Evolutionary conservation across 177 flowering plant species (phyloP), one percentile per base, ranked within the genome.

Genomic region (Vitis hybrid): DNA sequence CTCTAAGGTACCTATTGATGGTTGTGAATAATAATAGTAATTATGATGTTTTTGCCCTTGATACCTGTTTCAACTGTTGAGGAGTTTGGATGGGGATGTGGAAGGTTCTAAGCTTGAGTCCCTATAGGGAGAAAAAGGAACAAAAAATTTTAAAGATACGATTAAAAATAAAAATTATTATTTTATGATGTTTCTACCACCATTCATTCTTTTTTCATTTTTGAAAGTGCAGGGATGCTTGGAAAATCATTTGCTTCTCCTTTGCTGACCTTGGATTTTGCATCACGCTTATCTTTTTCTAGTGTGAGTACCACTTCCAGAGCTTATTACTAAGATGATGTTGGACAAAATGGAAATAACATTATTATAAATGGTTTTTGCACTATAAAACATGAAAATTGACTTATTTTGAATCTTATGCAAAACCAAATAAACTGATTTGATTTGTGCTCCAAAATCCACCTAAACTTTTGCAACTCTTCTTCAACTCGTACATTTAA

Each of bases 221-320:
- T 23, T 23, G 26, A 23, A 23, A 48, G 67, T 70, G 69, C 71
- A 79, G 87, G 78, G 80, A 87, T 88, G 89, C 80, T 81, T 62
- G 85, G 82, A 51, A 82, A 68, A 59, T 74, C 81, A 61, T 65
- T 78, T 51, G 76, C 81, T 74, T 81, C 83, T 65, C 84, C 88
- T 62, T 55, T 85, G 57, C 64, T 76, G 63, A 74, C 82, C 15
- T 66, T 75, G 68, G 79, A 81, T 74, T 75, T 76, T 73, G 78
- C 76, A 56, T 54, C 73, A 62, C 49, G 59, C 55, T 68, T 65
- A 30, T 60, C 79, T 70, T 67, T 61, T 73, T 74, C 72, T 30
- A 45, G 56, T n/a, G 91, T 87, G 74, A 81, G 87, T 77, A 23
- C 34, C 62, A 19, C 57, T 34, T 39, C 3, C 7, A 34, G 39